Percentiles rank a stretch among this genome's conserved stretches.
These are phyloP conservation scores for Aspergillus japonicus DNA, from an alignment of 2,329 filamentous ascomycete species.

Conservation along the genomic window DNA sequence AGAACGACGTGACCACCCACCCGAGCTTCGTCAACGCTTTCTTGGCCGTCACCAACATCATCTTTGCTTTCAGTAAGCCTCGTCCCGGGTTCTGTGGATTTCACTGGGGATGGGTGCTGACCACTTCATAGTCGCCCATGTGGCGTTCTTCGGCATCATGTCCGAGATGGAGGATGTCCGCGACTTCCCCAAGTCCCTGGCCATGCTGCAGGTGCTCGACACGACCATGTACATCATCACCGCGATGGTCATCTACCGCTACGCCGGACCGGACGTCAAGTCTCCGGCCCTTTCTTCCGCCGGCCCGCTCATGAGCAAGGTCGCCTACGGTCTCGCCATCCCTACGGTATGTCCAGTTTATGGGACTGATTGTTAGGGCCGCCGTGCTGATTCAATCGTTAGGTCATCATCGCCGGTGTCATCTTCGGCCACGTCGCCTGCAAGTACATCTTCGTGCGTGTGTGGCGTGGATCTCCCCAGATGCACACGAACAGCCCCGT, in stretches of 20 bases:
- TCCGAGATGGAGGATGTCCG: conserved; percentile 61
- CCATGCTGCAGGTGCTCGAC: conserved; percentile 59
- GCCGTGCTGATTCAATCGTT: no score
- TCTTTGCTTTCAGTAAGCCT: conserved; percentile 62
- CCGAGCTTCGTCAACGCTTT: conserved; percentile 56
- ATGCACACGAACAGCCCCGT: conserved; percentile 49
- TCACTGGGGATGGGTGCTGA: not conserved
- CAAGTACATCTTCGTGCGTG: conserved; percentile 64
- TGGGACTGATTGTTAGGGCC: no score
- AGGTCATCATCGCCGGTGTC: conserved; percentile 64
- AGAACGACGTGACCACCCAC: conserved; percentile 36
- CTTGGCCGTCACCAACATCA: conserved; percentile 64
- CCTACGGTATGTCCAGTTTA: conserved; percentile 48
- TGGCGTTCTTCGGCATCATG: conserved; percentile 66
- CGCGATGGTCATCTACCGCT: conserved; percentile 67
- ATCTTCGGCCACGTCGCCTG: conserved; percentile 66
- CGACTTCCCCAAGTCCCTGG: conserved; percentile 62
- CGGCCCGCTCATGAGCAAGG: conserved; percentile 55
- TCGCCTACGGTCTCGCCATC: conserved; percentile 66
- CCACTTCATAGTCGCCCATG: conserved; percentile 49
- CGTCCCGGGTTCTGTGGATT: no score
- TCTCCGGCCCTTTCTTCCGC: conserved; percentile 67
- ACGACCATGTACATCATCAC: conserved; percentile 63
- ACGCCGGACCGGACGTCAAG: conserved; percentile 59
- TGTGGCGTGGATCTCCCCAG: conserved; percentile 60